Evolutionary conservation across 148 eudicot species (phyloP).

Genomic region (Pharnaceum exiguum): DNA sequence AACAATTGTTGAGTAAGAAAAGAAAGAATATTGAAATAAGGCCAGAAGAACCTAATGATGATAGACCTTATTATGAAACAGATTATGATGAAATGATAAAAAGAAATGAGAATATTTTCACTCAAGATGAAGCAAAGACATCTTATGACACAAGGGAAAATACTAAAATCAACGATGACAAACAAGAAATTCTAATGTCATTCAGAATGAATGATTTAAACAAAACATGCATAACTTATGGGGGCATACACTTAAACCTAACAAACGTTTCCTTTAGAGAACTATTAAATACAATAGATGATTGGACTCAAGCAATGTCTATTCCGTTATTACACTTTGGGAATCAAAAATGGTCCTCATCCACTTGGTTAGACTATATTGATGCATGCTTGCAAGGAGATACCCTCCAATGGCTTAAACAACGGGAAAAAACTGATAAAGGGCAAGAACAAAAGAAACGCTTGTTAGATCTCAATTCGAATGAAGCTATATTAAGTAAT

Average conservation of each 20-base stretch:
- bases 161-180: too few relatives aligned
- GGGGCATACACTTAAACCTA: background rate
- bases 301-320: background rate
- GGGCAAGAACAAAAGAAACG: background rate
- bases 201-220: background rate
- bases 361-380: background rate
- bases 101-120: too few relatives aligned
- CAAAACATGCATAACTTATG: background rate
- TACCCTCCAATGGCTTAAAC: background rate
- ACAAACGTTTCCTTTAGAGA: background rate
- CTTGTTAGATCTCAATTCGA: too few relatives aligned
- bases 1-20: too few relatives aligned
- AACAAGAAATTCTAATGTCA: background rate
- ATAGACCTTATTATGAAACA: too few relatives aligned
- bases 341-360: background rate
- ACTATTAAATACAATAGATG: background rate
- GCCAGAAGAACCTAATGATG: too few relatives aligned
- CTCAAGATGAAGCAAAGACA: too few relatives aligned
- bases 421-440: background rate
- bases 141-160: too few relatives aligned
- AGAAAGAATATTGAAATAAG: too few relatives aligned
- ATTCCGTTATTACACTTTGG: background rate
- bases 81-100: too few relatives aligned
- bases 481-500: background rate
- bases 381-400: background rate